phyloP scores from a whole-genome alignment of 2,329 filamentous ascomycete species.

The Lasiodiplodia sp. region DNA sequence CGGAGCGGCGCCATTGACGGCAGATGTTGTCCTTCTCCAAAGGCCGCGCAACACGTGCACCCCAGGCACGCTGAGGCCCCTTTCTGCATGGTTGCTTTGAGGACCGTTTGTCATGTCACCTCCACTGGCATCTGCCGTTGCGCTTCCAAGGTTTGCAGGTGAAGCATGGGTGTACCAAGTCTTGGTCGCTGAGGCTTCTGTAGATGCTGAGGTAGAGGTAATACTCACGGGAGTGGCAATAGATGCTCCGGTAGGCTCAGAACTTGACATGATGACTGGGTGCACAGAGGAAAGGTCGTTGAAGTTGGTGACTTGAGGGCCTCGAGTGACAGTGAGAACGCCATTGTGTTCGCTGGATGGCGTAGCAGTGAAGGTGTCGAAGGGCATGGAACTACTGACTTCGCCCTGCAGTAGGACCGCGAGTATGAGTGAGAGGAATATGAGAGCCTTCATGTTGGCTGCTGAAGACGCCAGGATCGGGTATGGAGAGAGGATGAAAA shows the following conservation, averaged over 20 bases:
- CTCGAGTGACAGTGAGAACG: slow-evolving; percentile 12
- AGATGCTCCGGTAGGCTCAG: neutral
- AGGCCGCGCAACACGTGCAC: neutral
- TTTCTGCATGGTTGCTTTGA: neutral
- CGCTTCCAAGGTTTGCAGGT: too few species aligned
- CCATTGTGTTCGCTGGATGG: neutral
- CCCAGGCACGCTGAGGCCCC: neutral
- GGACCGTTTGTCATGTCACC: neutral
- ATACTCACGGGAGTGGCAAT: neutral
- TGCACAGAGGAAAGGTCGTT: slow-evolving; percentile 4
- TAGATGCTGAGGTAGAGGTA: neutral
- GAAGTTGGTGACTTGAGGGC: neutral
- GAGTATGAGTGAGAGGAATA: neutral
- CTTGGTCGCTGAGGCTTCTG: neutral
- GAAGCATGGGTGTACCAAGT: neutral
- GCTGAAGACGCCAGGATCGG: neutral
- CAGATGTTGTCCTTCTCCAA: neutral
- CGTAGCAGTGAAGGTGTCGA: neutral
- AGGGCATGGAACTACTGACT: neutral
- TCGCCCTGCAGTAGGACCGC: neutral
- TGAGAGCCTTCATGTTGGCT: neutral
- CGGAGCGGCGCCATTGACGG: neutral
- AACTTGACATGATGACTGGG: neutral
- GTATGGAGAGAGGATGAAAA: neutral
- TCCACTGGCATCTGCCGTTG: neutral